phyloP scores from a whole-genome alignment of 208 protist species.

The Acanthamoeba rhysodes region DNA sequence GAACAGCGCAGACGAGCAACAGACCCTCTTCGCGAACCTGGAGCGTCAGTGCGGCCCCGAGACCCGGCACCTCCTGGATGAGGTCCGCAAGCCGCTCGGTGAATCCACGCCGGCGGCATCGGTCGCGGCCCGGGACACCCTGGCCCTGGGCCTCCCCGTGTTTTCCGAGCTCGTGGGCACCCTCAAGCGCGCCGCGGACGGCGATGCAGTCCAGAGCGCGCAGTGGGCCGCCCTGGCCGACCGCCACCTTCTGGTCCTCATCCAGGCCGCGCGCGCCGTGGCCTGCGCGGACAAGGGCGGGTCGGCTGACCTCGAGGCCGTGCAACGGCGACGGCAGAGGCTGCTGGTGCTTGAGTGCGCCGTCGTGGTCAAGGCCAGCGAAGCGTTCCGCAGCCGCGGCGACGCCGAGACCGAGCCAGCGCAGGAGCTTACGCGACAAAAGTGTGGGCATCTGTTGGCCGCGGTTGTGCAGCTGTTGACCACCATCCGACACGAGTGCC shows the following conservation, averaged over 20 bases:
- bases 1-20: neutral
- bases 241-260: neutral
- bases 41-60: neutral
- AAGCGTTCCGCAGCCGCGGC: neutral
- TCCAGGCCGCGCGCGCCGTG: neutral
- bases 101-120: neutral
- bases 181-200: neutral
- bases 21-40: neutral
- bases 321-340: no score
- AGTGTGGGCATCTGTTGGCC: neutral
- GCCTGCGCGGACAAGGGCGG: neutral
- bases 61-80: neutral
- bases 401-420: neutral
- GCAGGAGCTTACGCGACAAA: neutral
- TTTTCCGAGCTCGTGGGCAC: neutral
- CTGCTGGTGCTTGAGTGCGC: neutral
- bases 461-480: neutral
- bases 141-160: neutral
- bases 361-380: conserved; percentile 2
- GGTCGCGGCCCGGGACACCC: neutral
- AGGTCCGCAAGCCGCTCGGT: neutral
- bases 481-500: neutral
- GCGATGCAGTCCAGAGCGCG: neutral
- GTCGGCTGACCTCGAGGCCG: neutral
- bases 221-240: neutral